A percentile compares a stretch with the other conserved stretches of the same genome.
Conservation (phyloP, 2,329 filamentous ascomycete genomes). For the Chaetomiaceae sp. region DNA sequence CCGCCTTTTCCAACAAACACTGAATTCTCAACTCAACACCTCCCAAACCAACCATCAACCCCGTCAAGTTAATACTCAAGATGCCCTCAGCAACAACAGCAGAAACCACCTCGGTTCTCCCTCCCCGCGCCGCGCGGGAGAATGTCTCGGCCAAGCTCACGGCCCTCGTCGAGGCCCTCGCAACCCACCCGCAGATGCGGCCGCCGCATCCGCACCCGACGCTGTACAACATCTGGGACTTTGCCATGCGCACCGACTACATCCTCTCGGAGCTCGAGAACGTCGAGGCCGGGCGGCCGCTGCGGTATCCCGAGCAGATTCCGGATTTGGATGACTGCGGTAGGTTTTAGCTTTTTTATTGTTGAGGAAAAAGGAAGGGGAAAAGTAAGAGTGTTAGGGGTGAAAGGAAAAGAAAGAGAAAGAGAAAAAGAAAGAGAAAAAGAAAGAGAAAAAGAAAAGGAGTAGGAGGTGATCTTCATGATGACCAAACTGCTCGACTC, state of each 20-base stretch:
- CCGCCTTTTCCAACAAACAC: too few species aligned
- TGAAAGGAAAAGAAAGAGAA: too few species aligned
- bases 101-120: background rate
- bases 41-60: background rate
- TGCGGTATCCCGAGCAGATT: conserved; percentile 36
- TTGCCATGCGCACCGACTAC: conserved; percentile 38
- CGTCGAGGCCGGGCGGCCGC: conserved; percentile 31
- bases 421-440: too few species aligned
- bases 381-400: too few species aligned
- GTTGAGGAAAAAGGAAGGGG: too few species aligned
- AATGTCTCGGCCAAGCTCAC: conserved; percentile 27
- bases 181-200: conserved; percentile 30
- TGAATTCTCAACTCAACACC: background rate
- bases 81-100: background rate
- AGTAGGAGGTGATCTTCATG: too few species aligned
- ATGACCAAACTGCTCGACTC: too few species aligned
- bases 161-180: conserved; percentile 30
- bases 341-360: too few species aligned
- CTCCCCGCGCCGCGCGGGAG: conserved; percentile 27
- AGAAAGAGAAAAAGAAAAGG: too few species aligned
- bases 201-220: conserved; percentile 29
- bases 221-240: conserved; percentile 40
- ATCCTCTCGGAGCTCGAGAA: conserved; percentile 41
- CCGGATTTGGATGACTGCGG: conserved; percentile 21
- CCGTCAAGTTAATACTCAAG: background rate